Evolutionary conservation across 2,329 filamentous ascomycete genomes (phyloP), one percentile per base, ranked within the genome.

Genomic region (Apiospora koreana): DNA sequence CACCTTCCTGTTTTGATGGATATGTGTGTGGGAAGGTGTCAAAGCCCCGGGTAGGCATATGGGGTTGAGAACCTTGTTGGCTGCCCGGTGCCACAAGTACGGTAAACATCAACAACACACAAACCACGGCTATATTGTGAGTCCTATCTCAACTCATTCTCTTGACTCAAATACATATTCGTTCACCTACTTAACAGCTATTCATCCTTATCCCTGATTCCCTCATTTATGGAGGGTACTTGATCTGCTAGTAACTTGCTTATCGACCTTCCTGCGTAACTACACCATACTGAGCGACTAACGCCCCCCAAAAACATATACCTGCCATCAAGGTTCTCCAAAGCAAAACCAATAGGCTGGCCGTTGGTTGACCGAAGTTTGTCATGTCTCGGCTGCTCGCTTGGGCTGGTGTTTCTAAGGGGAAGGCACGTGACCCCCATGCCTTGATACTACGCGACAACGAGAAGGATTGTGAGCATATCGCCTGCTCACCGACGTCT

Each of bases 1-100:
- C 1, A 38, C 18, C 54, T 62, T 62, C 28, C 28, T 16, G 41
- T 62, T 62, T n/a, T 58, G 50, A 31, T 38, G 54, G n/a, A 31
- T 4, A 25, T 12, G 54, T 38, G 54, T 9, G 54, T 23, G 31
- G 18, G 18, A 46, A 38, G 28, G 31, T 62, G 31, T 38, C 54
- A n/a, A n/a, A 62, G 54, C 28, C 54, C 54, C 31, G 12, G 10
- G 28, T n/a, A 58, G 31, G 21, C 50, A n/a, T 12, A 38, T 21
- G 50, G 50, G 6, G 12, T n/a, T 62, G 31, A 62, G 54, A 62
- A 62, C 54, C 54, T 62, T 62, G 54, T 38, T 62, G 54, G 54
- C 31, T 62, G 28, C 54, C 31, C 28, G 21, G 54, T n/a, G 31
- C 31, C 54, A 62, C 54, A 62, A 62, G 54, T 23, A n/a, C 21